Evolutionary conservation across 1,284 basidiomycete genomes (phyloP).

Genomic region (Peniophora sp.): DNA sequence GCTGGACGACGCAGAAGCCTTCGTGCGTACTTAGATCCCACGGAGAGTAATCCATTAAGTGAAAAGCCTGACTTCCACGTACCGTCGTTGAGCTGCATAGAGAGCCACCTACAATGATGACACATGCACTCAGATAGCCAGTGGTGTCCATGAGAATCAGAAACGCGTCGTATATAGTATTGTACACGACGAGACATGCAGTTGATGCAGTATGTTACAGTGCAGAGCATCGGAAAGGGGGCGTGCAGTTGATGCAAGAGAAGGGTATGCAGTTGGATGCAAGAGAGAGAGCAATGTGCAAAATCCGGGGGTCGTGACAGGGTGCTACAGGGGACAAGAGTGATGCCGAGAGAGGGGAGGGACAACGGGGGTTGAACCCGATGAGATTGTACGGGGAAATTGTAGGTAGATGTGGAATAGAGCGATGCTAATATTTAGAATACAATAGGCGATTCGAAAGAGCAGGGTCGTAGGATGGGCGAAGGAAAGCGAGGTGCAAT

Average conservation of each 20-base stretch:
- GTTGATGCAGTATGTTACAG: slow-evolving; percentile 1
- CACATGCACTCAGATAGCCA: no score
- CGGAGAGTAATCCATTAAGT: no score
- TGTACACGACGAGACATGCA: background rate
- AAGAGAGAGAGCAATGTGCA: slow-evolving; percentile 24
- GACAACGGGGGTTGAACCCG: slow-evolving; percentile 75
- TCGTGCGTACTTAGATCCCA: no score
- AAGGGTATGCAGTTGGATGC: slow-evolving; percentile 12
- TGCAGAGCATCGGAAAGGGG: slow-evolving; percentile 7
- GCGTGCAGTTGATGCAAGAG: slow-evolving; percentile 36
- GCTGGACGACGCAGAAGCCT: no score
- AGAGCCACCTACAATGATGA: no score
- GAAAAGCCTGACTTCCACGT: no score
- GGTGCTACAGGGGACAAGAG: slow-evolving; percentile 11
- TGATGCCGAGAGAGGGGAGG: slow-evolving; percentile 10
- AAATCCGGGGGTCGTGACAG: slow-evolving; percentile 8
- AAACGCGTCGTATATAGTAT: no score
- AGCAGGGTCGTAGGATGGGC: slow-evolving; percentile 3
- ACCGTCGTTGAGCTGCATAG: no score
- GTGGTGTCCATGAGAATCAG: no score
- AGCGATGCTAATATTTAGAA: slow-evolving; percentile 7
- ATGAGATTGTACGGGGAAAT: slow-evolving; percentile 18
- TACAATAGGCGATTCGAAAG: background rate
- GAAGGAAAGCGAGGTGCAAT: slow-evolving; percentile 9
- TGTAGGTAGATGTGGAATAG: slow-evolving; percentile 2